Percentiles rank a stretch among this genome's conserved stretches.
These are phyloP conservation scores for Trichoderma citrinoviride DNA, from an alignment of 2,329 filamentous ascomycete species.

Conservation along the genomic window DNA sequence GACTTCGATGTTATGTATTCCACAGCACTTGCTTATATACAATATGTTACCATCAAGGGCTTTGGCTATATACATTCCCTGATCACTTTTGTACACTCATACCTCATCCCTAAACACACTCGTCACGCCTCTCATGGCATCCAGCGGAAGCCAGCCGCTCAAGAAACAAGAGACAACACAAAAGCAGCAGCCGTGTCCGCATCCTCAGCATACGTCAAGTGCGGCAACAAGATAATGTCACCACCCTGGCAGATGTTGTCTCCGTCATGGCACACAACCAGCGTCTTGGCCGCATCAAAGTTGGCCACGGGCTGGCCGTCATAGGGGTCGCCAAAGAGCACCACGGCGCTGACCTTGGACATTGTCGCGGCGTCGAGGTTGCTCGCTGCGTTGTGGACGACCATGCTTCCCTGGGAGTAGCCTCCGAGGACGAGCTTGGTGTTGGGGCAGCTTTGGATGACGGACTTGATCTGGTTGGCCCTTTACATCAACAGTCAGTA, in stretches of 20 bases:
- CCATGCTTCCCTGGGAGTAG: slow-evolving; percentile 33
- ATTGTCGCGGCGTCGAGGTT: slow-evolving; percentile 27
- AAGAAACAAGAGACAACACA: slow-evolving; percentile 7
- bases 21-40: slow-evolving; percentile 3
- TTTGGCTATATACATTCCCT: neutral
- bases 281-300: slow-evolving; percentile 26
- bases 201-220: slow-evolving; percentile 32
- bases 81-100: neutral
- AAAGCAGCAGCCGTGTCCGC: slow-evolving; percentile 28
- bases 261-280: slow-evolving; percentile 30
- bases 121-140: neutral
- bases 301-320: slow-evolving; percentile 27
- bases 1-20: neutral
- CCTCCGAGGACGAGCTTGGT: slow-evolving; percentile 31
- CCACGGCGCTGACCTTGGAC: slow-evolving; percentile 31
- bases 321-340: slow-evolving; percentile 34
- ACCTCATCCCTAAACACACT: neutral
- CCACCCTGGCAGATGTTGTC: slow-evolving; percentile 34
- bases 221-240: slow-evolving; percentile 28
- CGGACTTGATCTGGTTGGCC: slow-evolving; percentile 34
- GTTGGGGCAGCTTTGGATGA: slow-evolving; percentile 30
- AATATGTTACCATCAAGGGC: slow-evolving; percentile 2
- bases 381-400: slow-evolving; percentile 30
- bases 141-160: neutral
- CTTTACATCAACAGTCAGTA: slow-evolving; percentile 21